Conservation (phyloP, 371 early-diverging fungal genomes). For the Nematocida major region DNA sequence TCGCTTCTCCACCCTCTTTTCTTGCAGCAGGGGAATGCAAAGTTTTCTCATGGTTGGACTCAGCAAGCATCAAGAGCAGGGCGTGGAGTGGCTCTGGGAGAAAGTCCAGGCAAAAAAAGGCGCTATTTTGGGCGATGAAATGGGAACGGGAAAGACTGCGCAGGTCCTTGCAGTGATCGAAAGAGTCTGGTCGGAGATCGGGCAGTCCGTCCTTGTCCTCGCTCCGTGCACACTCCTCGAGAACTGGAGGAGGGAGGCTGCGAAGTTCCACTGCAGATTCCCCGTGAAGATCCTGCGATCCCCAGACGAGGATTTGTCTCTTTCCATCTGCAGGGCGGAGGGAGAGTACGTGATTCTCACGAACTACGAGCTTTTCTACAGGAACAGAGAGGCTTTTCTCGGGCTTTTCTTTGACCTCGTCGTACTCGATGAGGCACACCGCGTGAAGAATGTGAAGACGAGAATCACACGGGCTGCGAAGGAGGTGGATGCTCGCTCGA, state of each 20-base stretch:
- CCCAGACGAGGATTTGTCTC: no score
- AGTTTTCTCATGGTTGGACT: neutral
- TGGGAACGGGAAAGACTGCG: slow-evolving; percentile 92
- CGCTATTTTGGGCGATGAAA: slow-evolving; percentile 92
- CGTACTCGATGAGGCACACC: slow-evolving; percentile 93
- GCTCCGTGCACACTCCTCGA: slow-evolving; percentile 86
- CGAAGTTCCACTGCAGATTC: slow-evolving; percentile 69
- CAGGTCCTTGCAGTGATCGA: slow-evolving; percentile 76
- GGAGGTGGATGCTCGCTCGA: slow-evolving; percentile 66
- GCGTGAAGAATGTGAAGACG: slow-evolving; percentile 84
- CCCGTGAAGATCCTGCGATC: neutral
- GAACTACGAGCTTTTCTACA: slow-evolving; percentile 15
- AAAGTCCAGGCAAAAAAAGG: slow-evolving; percentile 67
- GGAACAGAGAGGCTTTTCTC: slow-evolving; percentile 31
- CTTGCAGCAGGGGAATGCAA: no score
- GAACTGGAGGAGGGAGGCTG: slow-evolving; percentile 89
- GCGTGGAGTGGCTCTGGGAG: slow-evolving; percentile 73
- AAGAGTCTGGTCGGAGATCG: slow-evolving; percentile 49
- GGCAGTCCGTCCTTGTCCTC: slow-evolving; percentile 71
- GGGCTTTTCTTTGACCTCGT: slow-evolving; percentile 74
- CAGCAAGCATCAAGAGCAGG: slow-evolving; percentile 81
- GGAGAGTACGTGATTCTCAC: slow-evolving; percentile 6
- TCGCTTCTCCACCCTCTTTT: no score
- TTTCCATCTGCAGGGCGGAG: slow-evolving; percentile 7
- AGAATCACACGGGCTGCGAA: slow-evolving; percentile 75